phyloP scores from a whole-genome alignment of 768 basidiomycete species.

The Mycena venus region DNA sequence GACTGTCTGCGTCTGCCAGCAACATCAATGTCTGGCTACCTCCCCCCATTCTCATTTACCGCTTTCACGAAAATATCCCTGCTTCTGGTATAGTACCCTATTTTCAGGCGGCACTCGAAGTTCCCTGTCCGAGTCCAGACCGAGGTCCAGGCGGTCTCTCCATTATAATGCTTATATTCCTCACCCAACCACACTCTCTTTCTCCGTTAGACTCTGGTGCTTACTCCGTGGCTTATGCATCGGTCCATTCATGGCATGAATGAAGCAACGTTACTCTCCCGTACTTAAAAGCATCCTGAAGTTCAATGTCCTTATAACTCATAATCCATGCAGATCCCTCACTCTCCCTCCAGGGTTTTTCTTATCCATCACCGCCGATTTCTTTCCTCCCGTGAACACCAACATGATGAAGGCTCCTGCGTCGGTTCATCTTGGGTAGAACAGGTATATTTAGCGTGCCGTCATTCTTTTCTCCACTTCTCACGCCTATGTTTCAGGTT shows the following conservation, averaged over 20 bases:
- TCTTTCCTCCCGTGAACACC: conserved; percentile 7
- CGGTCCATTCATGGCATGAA: conserved; percentile 21
- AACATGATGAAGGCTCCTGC: neutral
- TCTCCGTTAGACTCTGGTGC: no score
- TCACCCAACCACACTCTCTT: no score
- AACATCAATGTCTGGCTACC: no score
- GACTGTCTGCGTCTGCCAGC: no score
- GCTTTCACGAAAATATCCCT: no score
- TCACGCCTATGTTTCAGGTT: conserved; percentile 2
- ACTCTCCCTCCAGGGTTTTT: neutral
- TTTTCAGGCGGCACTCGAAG: no score
- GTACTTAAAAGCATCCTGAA: conserved; percentile 32
- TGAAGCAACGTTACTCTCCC: conserved; percentile 13
- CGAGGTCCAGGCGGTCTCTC: no score
- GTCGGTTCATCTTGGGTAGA: neutral
- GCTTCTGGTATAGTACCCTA: no score
- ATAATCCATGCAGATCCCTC: conserved; percentile 19
- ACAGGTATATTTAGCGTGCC: conserved; percentile 12
- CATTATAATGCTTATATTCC: no score
- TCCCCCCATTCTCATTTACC: no score
- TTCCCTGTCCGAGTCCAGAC: no score
- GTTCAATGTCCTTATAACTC: conserved; percentile 18
- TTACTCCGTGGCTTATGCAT: no score
- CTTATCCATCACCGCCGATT: conserved; percentile 1
- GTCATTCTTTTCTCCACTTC: neutral